Evolutionary conservation across 208 protist genomes (phyloP).

Genomic region (Trypanosomatidae sp.): DNA sequence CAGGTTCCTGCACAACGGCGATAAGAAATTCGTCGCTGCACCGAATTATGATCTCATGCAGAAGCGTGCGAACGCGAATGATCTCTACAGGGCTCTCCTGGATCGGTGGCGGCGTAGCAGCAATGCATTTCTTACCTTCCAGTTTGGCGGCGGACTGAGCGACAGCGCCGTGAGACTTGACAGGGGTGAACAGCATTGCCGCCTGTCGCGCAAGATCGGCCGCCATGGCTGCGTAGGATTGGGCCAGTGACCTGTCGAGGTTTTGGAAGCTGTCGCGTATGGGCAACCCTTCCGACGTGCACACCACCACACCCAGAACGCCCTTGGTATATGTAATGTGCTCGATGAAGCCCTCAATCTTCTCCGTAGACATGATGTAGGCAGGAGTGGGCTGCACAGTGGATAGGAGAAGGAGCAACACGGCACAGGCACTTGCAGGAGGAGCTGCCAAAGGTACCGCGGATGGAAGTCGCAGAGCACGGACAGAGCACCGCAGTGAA

Average conservation of each 20-base stretch:
- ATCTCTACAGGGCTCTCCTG: constrained; percentile 58
- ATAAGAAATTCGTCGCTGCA: constrained; percentile 73
- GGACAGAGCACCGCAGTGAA: background rate
- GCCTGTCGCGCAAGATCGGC: constrained; percentile 45
- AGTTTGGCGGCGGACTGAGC: constrained; percentile 3
- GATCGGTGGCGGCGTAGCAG: constrained; percentile 13
- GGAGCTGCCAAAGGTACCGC: background rate
- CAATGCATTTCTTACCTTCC: constrained; percentile 7
- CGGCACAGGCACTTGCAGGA: background rate
- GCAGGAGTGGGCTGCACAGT: background rate
- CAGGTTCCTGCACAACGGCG: constrained; percentile 80
- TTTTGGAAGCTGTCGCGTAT: constrained; percentile 86
- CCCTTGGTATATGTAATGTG: constrained; percentile 87
- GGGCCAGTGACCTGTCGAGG: constrained; percentile 66
- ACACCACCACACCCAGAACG: constrained; percentile 79
- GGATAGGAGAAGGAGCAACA: background rate
- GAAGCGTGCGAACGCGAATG: constrained; percentile 67
- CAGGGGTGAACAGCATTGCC: constrained; percentile 20
- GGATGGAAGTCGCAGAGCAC: background rate
- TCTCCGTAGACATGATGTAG: constrained; percentile 39
- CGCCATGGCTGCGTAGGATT: constrained; percentile 58
- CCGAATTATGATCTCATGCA: constrained; percentile 80
- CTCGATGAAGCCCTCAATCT: constrained; percentile 78
- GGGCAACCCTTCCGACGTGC: constrained; percentile 62
- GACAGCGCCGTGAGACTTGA: constrained; percentile 5